Evolutionary conservation across 2,329 filamentous ascomycete species (phyloP), one percentile per base, ranked within the genome.

Genomic region (Cytospora piceicola): DNA sequence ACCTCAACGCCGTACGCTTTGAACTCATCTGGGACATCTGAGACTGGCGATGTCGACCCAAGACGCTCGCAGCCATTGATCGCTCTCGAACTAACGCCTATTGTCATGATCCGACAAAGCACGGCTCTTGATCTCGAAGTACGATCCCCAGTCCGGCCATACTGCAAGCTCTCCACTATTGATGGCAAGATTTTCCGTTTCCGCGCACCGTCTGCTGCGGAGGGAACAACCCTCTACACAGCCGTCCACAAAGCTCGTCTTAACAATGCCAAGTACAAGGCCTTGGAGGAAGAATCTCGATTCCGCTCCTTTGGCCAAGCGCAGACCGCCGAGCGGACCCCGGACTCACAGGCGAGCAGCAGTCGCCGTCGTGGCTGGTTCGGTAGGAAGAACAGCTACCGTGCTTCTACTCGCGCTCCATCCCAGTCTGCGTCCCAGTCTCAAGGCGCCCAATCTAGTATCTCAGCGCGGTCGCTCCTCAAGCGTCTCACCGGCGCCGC

Each of bases 61-160:
- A 73, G 76, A 14, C 67, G 74, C 15, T 68, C 73, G 17, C 77
- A 80, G 42, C 85, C 86, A 4, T 76, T 89, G 24, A 79, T 90
- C 53, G 91, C 90, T 7, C 85, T 97, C 39, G 93, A 97, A 73
- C 86, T 99, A 52, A 98, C 94, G 0, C 95, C 95, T 0, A 82
- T 97, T 46, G 94, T 98, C 9, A 90, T 94, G 70, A 88, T 98
- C 68, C 88, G 94, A 69, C 90, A 94, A 73, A 95, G 94, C 72
- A 99, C 93, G 27, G 92, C 91, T 4, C 86, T 99, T 36, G 95
- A 99, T 75, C 92, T 99, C 62, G 95, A 96, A 70, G 92, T 99
- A 69, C 90, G 93, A 58, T 97, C 94, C 8, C 92, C 92, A 1
- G 90, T 94, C 30, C 90, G 91, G 53, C 77, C 83, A 27, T 83